These are phyloP conservation scores for Podospora comata DNA, from an alignment of 495 filamentous ascomycete genomes.

Conservation along the genomic window DNA sequence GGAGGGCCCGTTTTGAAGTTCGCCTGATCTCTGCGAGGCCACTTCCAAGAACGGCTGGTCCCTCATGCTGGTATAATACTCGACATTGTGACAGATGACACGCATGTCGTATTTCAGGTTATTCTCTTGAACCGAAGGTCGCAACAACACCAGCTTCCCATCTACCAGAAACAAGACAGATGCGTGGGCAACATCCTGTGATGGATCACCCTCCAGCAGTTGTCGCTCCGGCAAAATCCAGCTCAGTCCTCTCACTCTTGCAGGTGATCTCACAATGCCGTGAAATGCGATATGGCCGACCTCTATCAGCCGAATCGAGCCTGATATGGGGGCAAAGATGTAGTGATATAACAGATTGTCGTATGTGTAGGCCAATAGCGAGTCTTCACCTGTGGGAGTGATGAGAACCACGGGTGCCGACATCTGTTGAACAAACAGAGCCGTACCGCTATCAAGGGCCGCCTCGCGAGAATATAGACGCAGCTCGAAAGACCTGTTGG, in stretches of 20 bases:
- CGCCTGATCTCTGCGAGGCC: conserved; percentile 21
- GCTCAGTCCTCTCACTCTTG: conserved; percentile 85
- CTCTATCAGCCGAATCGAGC: conserved; percentile 72
- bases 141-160: conserved; percentile 88
- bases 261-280: conserved; percentile 91
- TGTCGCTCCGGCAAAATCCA: conserved; percentile 95
- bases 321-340: conserved; percentile 69
- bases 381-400: conserved; percentile 86
- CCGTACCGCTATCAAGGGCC: conserved; percentile 65
- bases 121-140: conserved; percentile 72
- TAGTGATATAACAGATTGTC: conserved; percentile 96
- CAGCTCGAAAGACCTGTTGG: conserved; percentile 77
- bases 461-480: conserved; percentile 89
- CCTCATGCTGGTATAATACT: conserved; percentile 88
- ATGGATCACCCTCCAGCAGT: conserved; percentile 85
- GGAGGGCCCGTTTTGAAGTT: conserved; percentile 30
- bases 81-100: conserved; percentile 89
- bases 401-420: conserved; percentile 82
- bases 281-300: conserved; percentile 96
- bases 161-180: conserved; percentile 93
- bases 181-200: conserved; percentile 91
- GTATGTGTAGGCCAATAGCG: conserved; percentile 91
- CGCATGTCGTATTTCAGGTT: conserved; percentile 97
- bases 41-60: conserved; percentile 62
- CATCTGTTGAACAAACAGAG: conserved; percentile 72